Evolutionary conservation across 345 rosid genomes (phyloP).

Genomic region (Hypericum androsaemum): DNA sequence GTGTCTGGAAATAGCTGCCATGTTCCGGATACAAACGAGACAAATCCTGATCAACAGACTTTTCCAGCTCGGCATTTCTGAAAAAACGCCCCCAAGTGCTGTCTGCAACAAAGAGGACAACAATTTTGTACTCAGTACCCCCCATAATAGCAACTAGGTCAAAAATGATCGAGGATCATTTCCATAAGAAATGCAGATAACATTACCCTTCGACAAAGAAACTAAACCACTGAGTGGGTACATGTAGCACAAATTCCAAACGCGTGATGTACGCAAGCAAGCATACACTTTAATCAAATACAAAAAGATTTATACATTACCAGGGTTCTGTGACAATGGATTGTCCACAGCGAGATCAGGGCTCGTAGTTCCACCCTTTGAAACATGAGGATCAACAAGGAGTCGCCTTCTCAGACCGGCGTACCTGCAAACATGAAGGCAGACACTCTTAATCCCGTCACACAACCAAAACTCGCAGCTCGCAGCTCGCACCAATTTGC

Average conservation of each 20-base stretch:
- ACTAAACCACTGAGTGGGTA: neutral
- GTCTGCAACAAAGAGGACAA: conserved; percentile 31
- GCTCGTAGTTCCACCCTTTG: conserved; percentile 48
- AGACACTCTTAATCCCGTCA: neutral
- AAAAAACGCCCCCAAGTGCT: conserved; percentile 96
- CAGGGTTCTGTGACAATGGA: conserved; percentile 95
- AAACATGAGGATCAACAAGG: conserved; percentile 64
- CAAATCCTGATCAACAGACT: conserved; percentile 86
- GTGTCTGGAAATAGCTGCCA: conserved; percentile 86
- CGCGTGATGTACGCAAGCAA: neutral
- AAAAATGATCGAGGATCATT: neutral
- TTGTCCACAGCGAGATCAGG: conserved; percentile 74
- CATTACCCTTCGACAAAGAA: too few species aligned
- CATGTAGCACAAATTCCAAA: neutral
- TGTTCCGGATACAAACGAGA: conserved; percentile 92
- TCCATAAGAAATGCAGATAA: neutral
- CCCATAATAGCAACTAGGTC: neutral
- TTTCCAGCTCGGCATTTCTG: conserved; percentile 88
- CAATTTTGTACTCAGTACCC: neutral
- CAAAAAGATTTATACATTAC: conserved; percentile 26
- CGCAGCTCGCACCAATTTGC: neutral
- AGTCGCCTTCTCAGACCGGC: conserved; percentile 73
- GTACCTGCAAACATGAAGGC: conserved; percentile 34
- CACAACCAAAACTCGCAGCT: neutral
- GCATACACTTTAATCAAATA: neutral